These are phyloP conservation scores for Syncephalastrum racemosum DNA, from an alignment of 371 early-diverging fungal species.

Conservation along the genomic window DNA sequence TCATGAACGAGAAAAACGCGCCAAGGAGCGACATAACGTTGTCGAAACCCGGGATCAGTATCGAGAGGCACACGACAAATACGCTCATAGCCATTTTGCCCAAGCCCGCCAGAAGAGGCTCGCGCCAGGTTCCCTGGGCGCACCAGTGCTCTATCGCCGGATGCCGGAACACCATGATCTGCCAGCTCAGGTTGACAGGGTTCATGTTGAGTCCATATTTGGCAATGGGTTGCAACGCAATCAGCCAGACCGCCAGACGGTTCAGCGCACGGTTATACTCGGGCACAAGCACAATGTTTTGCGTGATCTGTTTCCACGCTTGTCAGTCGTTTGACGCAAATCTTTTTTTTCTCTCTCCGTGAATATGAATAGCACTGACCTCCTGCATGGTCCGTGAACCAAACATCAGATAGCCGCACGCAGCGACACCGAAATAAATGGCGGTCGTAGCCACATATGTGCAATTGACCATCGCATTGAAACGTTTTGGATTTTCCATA, in stretches of 20 bases:
- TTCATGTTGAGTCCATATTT: conserved; percentile 66
- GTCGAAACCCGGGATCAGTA: conserved; percentile 61
- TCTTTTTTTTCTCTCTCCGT: neutral
- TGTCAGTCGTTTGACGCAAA: neutral
- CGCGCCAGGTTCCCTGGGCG: conserved; percentile 25
- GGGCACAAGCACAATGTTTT: conserved; percentile 62
- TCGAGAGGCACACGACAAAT: conserved; percentile 49
- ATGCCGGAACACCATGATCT: conserved; percentile 35
- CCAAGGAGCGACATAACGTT: conserved; percentile 66
- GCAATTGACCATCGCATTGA: conserved; percentile 41
- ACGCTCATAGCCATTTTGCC: conserved; percentile 28
- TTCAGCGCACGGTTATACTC: conserved; percentile 57
- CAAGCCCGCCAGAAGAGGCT: conserved; percentile 17
- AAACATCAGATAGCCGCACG: conserved; percentile 79
- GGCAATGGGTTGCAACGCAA: conserved; percentile 70
- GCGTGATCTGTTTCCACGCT: conserved; percentile 54
- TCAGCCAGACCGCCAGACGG: conserved; percentile 55
- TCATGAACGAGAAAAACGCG: conserved; percentile 42
- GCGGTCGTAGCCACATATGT: conserved; percentile 34
- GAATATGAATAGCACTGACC: conserved; percentile 37
- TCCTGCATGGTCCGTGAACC: conserved; percentile 64
- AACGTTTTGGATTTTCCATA: conserved; percentile 47
- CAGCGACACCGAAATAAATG: conserved; percentile 40
- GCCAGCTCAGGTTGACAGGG: conserved; percentile 61
- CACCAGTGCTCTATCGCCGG: conserved; percentile 22